Percentiles rank a stretch among this genome's conserved stretches.
These are phyloP conservation scores for Helminthosporium solani DNA, from an alignment of 2,329 filamentous ascomycete species.

Conservation along the genomic window DNA sequence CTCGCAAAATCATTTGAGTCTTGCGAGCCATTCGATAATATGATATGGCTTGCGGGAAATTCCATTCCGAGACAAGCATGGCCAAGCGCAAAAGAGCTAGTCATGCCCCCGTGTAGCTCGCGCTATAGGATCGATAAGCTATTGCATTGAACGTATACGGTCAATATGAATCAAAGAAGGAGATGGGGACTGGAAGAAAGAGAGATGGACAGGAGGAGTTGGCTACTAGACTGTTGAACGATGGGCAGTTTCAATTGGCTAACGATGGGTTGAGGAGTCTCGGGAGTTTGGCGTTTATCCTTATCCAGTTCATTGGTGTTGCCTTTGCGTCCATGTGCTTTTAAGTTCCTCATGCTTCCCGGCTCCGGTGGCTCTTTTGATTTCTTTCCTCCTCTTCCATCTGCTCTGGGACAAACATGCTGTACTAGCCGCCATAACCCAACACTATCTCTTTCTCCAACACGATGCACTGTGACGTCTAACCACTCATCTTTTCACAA, in stretches of 20 bases:
- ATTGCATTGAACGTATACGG: too few species aligned
- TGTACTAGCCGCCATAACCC: too few species aligned
- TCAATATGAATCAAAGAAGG: neutral
- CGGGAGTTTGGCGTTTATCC: neutral
- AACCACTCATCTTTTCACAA: neutral
- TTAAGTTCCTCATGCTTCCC: neutral
- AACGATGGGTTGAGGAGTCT: neutral
- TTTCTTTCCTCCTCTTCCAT: neutral
- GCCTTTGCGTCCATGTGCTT: neutral
- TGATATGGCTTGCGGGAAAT: neutral
- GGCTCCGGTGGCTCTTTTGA: neutral
- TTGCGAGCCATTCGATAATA: neutral
- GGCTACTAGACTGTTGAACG: neutral
- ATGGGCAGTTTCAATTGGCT: neutral
- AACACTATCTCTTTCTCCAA: neutral
- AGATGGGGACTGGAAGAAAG: neutral
- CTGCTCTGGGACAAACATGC: neutral
- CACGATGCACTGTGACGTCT: neutral
- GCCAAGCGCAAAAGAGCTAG: too few species aligned
- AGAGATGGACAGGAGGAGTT: neutral
- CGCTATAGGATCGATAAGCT: too few species aligned
- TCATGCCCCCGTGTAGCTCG: neutral
- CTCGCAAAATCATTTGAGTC: neutral
- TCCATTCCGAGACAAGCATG: too few species aligned
- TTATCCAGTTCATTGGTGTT: neutral